A percentile compares a stretch with the other conserved stretches of the same genome.
phyloP scores from a whole-genome alignment of 2,329 filamentous ascomycete genomes.

The Scytalidium sp. region DNA sequence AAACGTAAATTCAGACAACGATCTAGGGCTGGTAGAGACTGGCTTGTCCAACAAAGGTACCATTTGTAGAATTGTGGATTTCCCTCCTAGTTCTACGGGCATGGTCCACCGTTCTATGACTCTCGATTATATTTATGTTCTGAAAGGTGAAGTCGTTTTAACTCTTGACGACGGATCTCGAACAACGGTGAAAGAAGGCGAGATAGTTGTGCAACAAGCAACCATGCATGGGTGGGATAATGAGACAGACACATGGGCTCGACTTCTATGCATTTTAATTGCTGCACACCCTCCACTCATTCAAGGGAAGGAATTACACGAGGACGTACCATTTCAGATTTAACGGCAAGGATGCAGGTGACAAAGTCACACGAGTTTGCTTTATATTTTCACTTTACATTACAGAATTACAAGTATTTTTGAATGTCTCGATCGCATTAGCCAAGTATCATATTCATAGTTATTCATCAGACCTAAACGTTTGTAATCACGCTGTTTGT shows the following conservation, averaged over 20 bases:
- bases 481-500: too few relatives aligned
- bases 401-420: too few relatives aligned
- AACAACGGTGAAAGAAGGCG: slow-evolving; percentile 32
- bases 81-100: slow-evolving; percentile 10
- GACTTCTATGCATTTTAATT: slow-evolving; percentile 38
- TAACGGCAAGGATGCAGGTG: too few relatives aligned
- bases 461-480: too few relatives aligned
- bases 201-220: slow-evolving; percentile 39
- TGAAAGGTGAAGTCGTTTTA: slow-evolving; percentile 36
- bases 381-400: too few relatives aligned
- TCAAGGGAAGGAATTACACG: too few relatives aligned
- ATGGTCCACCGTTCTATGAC: slow-evolving; percentile 41
- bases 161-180: slow-evolving; percentile 36
- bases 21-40: neutral
- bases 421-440: too few relatives aligned
- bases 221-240: slow-evolving; percentile 43
- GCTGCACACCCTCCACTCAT: too few relatives aligned
- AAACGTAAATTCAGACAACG: neutral
- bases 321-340: too few relatives aligned
- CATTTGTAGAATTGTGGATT: too few relatives aligned
- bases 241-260: slow-evolving; percentile 31
- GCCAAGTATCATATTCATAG: too few relatives aligned
- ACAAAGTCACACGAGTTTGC: too few relatives aligned
- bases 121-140: slow-evolving; percentile 36
- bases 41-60: neutral